A percentile compares a stretch with the other conserved stretches of the same genome.
Evolutionary conservation across 73 alveolate species (phyloP).

Genomic region (Symbiodinium natans): DNA sequence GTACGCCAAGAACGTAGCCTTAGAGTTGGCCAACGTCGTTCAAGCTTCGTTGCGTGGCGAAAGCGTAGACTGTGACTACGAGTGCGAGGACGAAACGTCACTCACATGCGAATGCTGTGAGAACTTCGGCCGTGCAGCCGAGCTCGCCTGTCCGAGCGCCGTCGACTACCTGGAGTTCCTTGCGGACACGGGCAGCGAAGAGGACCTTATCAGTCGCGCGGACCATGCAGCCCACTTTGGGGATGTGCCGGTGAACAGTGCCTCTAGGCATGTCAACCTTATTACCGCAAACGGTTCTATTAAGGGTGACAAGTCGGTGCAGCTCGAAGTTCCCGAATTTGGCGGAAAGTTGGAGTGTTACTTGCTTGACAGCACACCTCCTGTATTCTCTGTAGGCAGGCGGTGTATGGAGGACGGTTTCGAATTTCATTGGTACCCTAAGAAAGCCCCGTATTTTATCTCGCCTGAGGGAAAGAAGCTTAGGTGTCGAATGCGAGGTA

Average conservation of each 20-base stretch:
- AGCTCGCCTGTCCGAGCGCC: not conserved
- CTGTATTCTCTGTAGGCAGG: not conserved
- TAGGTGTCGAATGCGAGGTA: not conserved
- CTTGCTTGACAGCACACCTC: not conserved
- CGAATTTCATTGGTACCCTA: not conserved
- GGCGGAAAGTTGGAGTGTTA: not conserved
- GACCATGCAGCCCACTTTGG: not conserved
- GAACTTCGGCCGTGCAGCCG: not conserved
- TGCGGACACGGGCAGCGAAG: not conserved
- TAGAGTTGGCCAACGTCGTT: too few relatives aligned
- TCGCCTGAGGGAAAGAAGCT: not conserved
- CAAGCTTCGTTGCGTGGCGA: too few relatives aligned
- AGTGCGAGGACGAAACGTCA: not conserved
- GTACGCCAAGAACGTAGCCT: too few relatives aligned
- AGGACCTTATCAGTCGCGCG: not conserved
- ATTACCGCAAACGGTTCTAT: not conserved
- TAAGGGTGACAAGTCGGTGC: not conserved
- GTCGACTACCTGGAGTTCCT: not conserved
- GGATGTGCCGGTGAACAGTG: not conserved
- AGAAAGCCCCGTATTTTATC: not conserved
- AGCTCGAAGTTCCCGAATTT: not conserved
- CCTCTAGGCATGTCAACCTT: not conserved
- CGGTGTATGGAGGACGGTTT: not conserved
- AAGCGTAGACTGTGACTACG: not conserved
- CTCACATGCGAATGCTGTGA: not conserved